phyloP scores from a whole-genome alignment of 352 stramenopile genomes.

The Peronospora farinosa region DNA sequence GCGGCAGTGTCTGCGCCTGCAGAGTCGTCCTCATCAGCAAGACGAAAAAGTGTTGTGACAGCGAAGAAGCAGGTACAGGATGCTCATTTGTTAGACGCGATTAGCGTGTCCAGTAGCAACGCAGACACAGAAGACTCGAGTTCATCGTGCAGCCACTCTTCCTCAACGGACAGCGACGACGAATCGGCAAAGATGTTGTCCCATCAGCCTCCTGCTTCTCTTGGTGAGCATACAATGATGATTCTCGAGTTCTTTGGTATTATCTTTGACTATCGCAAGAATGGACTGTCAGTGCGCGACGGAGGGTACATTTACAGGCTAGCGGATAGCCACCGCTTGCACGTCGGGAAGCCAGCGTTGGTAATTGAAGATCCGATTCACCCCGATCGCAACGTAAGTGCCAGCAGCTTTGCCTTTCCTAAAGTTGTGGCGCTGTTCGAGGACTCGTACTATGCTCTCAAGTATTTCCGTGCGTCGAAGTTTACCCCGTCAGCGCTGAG shows the following conservation, averaged over 20 bases:
- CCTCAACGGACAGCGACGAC: constrained; percentile 50
- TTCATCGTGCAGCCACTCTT: constrained; percentile 43
- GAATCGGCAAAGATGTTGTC: constrained; percentile 22
- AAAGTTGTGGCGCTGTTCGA: constrained; percentile 83
- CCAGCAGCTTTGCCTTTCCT: constrained; percentile 81
- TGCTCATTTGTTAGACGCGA: constrained; percentile 32
- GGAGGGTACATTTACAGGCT: constrained; percentile 83
- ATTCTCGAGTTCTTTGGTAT: constrained; percentile 84
- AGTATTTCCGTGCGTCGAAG: constrained; percentile 73
- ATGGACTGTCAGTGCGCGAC: constrained; percentile 77
- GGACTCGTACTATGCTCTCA: constrained; percentile 79
- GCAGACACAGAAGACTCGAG: constrained; percentile 77
- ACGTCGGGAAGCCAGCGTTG: constrained; percentile 59
- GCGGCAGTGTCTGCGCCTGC: constrained; percentile 45
- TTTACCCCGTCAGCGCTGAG: constrained; percentile 75
- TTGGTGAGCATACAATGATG: constrained; percentile 67
- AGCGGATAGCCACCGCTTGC: constrained; percentile 38
- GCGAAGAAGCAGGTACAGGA: constrained; percentile 6
- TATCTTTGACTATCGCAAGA: constrained; percentile 82
- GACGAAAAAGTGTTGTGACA: constrained; percentile 12
- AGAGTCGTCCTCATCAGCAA: constrained; percentile 13
- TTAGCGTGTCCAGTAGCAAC: constrained; percentile 73
- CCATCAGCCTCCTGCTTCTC: constrained; percentile 28
- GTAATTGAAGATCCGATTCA: constrained; percentile 88
- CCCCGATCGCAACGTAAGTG: constrained; percentile 79